Evolutionary conservation across 495 filamentous ascomycete genomes (phyloP).

Genomic region (Tricharina praecox): DNA sequence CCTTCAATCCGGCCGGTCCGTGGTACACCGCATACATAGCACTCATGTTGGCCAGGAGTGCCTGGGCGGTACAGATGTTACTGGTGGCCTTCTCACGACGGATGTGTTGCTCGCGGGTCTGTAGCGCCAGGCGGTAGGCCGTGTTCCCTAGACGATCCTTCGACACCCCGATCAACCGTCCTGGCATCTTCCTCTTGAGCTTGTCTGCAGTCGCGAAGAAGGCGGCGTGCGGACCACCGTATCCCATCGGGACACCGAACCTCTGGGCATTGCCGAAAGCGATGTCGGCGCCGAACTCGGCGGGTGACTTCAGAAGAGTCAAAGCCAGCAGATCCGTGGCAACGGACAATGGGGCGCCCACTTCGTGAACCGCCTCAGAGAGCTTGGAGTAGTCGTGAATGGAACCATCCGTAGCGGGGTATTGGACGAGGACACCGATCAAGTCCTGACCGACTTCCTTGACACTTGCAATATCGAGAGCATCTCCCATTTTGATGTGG

Average conservation of each 20-base stretch:
- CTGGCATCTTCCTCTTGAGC: conserved; percentile 91
- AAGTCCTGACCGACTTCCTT: conserved; percentile 61
- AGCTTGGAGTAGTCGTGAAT: conserved; percentile 59
- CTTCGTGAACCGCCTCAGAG: conserved; percentile 58
- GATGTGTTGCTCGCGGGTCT: conserved; percentile 96
- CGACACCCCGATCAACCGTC: conserved; percentile 79
- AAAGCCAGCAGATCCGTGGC: conserved; percentile 85
- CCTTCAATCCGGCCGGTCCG: conserved; percentile 67
- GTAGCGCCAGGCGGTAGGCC: conserved; percentile 75
- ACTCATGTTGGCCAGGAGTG: conserved; percentile 89
- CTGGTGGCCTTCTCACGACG: conserved; percentile 94
- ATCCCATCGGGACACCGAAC: conserved; percentile 86
- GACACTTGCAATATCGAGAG: conserved; percentile 41
- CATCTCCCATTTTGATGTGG: conserved; percentile 53
- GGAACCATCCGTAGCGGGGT: conserved; percentile 78
- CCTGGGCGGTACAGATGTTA: conserved; percentile 97
- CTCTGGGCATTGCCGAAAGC: conserved; percentile 93
- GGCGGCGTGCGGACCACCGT: conserved; percentile 87
- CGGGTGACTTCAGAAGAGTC: conserved; percentile 77
- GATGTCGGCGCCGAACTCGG: conserved; percentile 93
- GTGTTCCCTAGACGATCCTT: conserved; percentile 75
- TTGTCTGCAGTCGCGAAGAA: conserved; percentile 92
- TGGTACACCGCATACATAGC: conserved; percentile 98
- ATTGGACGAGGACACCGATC: conserved; percentile 84
- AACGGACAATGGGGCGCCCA: conserved; percentile 69